Evolutionary conservation across 208 protist species (phyloP).

Genomic region (Acanthamoeba castellanii): DNA sequence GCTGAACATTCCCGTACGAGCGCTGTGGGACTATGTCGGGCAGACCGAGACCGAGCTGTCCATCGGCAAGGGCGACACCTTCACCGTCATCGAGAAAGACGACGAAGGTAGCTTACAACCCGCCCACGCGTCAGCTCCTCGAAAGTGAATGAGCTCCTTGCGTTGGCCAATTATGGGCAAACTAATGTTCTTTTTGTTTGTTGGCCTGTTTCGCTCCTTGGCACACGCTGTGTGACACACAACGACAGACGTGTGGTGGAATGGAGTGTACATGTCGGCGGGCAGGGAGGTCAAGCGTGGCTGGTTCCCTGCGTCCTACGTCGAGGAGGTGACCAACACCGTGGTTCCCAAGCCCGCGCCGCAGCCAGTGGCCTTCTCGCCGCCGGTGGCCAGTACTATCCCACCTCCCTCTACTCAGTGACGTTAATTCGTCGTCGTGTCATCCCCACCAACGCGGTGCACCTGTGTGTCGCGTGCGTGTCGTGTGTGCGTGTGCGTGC

Average conservation of each 20-base stretch:
- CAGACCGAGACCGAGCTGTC: constrained; percentile 33
- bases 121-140: neutral
- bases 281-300: neutral
- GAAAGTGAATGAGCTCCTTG: no score
- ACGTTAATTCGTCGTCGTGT: no score
- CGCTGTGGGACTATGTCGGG: constrained; percentile 56
- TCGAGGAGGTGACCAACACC: neutral
- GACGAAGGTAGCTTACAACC: neutral
- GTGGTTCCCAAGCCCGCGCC: neutral
- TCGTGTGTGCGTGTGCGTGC: no score
- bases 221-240: no score
- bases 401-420: no score
- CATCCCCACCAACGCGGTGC: no score
- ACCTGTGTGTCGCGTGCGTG: no score
- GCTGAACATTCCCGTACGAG: constrained; percentile 37
- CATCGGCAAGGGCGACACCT: constrained; percentile 46
- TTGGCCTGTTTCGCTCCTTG: neutral
- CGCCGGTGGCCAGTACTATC: no score
- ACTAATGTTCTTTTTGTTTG: neutral
- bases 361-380: no score
- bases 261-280: constrained; percentile 35
- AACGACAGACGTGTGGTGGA: constrained; percentile 35
- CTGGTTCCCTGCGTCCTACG: constrained; percentile 56
- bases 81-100: constrained; percentile 69
- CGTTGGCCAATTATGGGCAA: no score